phyloP scores from a whole-genome alignment of 1,284 basidiomycete genomes.

The Pholiota adiposa region DNA sequence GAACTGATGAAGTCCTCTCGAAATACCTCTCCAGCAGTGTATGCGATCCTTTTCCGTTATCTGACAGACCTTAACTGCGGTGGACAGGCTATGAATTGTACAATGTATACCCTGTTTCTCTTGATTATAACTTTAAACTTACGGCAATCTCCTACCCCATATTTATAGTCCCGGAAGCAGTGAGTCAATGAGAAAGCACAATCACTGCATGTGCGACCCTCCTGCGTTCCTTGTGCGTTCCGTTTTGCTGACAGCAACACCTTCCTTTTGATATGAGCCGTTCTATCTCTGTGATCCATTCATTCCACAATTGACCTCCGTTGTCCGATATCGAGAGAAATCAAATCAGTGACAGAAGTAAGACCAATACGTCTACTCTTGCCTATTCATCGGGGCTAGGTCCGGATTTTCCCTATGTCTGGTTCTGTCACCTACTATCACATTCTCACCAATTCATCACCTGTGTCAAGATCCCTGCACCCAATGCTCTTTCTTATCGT shows the following conservation, averaged over 20 bases:
- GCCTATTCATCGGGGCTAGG: slow-evolving; percentile 1
- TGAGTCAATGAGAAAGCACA: neutral
- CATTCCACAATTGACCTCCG: slow-evolving; percentile 2
- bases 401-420: slow-evolving; percentile 4
- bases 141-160: neutral
- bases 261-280: slow-evolving; percentile 1
- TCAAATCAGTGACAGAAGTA: neutral
- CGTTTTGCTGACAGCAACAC: slow-evolving; percentile 2
- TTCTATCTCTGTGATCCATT: neutral
- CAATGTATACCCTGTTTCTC: neutral
- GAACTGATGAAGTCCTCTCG: neutral
- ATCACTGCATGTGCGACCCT: neutral
- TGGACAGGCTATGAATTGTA: neutral
- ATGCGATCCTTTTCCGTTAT: neutral
- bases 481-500: slow-evolving; percentile 22
- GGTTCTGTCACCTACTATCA: slow-evolving; percentile 14
- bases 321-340: neutral
- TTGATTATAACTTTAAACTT: neutral
- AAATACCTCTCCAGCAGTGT: neutral
- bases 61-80: neutral
- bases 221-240: slow-evolving; percentile 1
- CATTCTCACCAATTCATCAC: slow-evolving; percentile 19
- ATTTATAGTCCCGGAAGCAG: neutral
- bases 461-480: slow-evolving; percentile 18
- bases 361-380: neutral